Evolutionary conservation across 2,329 filamentous ascomycete species (phyloP).

Genomic region (Leptographium wingfieldii): DNA sequence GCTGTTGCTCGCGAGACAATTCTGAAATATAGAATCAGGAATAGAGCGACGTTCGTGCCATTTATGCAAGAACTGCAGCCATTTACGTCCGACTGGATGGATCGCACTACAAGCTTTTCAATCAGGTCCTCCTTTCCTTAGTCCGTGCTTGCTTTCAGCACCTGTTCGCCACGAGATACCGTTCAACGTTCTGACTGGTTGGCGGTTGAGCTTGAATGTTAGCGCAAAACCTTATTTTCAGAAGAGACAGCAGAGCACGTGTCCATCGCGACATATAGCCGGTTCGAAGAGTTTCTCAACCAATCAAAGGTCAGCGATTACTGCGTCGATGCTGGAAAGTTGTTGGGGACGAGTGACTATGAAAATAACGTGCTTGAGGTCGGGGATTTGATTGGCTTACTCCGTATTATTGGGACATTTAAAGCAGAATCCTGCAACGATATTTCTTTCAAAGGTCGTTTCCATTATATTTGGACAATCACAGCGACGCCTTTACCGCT

Average conservation of each 20-base stretch:
- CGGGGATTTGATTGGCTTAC: background rate
- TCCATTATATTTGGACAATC: too few species aligned
- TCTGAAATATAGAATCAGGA: background rate
- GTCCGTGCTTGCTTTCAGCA: background rate
- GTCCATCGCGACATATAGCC: background rate
- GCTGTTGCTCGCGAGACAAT: background rate
- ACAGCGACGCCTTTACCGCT: too few species aligned
- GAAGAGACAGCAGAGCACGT: background rate
- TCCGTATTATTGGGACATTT: background rate
- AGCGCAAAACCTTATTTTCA: background rate
- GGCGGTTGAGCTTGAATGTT: background rate
- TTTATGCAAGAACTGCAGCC: background rate
- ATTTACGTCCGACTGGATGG: background rate
- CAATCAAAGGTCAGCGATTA: background rate
- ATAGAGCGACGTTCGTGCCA: background rate
- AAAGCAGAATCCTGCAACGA: background rate
- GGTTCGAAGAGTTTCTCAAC: background rate
- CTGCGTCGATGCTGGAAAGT: background rate
- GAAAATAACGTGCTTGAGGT: background rate
- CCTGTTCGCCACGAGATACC: background rate
- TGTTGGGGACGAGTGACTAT: background rate
- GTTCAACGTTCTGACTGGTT: background rate
- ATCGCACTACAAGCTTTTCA: background rate
- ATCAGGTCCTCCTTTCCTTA: background rate
- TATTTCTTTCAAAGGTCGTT: background rate